phyloP scores from a whole-genome alignment of 164 flowering plant species.

The Chimonanthus salicifolius region DNA sequence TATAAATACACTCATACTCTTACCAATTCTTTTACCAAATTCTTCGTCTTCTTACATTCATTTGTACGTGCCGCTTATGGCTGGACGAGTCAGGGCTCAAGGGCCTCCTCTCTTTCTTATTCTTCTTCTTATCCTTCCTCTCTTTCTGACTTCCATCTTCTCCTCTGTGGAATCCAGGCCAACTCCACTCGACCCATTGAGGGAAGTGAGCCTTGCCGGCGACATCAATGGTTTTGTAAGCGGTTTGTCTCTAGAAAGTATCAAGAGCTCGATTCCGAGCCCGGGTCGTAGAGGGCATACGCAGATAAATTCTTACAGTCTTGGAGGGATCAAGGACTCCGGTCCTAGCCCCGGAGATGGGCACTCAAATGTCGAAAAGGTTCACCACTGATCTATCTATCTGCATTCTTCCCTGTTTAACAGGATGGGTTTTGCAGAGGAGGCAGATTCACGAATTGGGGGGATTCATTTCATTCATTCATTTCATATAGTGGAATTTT shows the following conservation, averaged over 20 bases:
- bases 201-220: background rate
- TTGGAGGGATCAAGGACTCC: conserved; percentile 6
- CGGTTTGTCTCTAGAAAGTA: background rate
- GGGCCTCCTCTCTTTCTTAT: background rate
- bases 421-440: too few species aligned
- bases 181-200: background rate
- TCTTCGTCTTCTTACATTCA: background rate
- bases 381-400: background rate
- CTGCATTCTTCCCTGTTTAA: too few species aligned
- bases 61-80: background rate
- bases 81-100: background rate
- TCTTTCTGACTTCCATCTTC: background rate
- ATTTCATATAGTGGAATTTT: too few species aligned
- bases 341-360: conserved; percentile 11
- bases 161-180: background rate
- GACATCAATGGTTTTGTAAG: background rate
- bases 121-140: background rate
- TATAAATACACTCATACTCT: background rate
- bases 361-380: background rate
- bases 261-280: background rate
- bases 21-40: too few species aligned
- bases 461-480: too few species aligned
- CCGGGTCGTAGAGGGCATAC: background rate
- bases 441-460: too few species aligned
- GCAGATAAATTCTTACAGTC: background rate